A percentile compares a stretch with the other conserved stretches of the same genome.
Evolutionary conservation across 495 filamentous ascomycete species (phyloP).

Genomic region (Lindgomyces ingoldianus): DNA sequence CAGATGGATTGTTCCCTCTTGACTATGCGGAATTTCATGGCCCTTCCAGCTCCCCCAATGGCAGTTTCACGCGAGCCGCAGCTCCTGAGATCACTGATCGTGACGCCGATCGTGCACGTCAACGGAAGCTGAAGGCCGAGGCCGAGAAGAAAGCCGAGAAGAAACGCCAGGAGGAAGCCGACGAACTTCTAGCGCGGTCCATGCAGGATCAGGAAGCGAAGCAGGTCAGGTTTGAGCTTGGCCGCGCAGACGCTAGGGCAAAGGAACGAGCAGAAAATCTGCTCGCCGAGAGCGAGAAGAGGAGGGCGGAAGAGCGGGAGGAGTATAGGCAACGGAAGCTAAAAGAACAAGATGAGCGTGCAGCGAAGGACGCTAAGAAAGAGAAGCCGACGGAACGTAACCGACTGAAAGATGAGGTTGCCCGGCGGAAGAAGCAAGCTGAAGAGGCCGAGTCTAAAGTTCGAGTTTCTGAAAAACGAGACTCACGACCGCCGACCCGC

Average conservation of each 20-base stretch:
- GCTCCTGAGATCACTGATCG: constrained; percentile 29
- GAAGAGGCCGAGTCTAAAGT: not conserved
- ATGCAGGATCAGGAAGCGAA: not conserved
- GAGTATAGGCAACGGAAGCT: constrained; percentile 13
- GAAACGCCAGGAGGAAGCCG: constrained; percentile 24
- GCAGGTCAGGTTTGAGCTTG: constrained; percentile 27
- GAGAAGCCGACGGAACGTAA: not conserved
- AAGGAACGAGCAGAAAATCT: constrained; percentile 17
- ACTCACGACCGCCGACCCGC: constrained; percentile 14
- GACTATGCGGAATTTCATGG: constrained; percentile 23
- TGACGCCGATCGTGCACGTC: constrained; percentile 21
- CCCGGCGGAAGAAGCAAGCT: not conserved
- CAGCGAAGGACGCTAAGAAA: not conserved
- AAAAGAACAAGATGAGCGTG: constrained; percentile 1
- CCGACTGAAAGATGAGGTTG: constrained; percentile 3
- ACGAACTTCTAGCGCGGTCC: constrained; percentile 1
- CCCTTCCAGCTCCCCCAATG: constrained; percentile 14
- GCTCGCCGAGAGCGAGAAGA: constrained; percentile 29
- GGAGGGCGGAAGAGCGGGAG: constrained; percentile 29
- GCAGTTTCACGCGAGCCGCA: constrained; percentile 10
- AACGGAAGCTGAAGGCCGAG: constrained; percentile 2
- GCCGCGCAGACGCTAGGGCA: constrained; percentile 14
- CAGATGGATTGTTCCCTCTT: constrained; percentile 13
- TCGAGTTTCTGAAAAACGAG: not conserved
- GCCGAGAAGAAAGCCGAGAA: constrained; percentile 17